Evolutionary conservation across 768 basidiomycete species (phyloP).

Genomic region (Kwoniella botswanensis): DNA sequence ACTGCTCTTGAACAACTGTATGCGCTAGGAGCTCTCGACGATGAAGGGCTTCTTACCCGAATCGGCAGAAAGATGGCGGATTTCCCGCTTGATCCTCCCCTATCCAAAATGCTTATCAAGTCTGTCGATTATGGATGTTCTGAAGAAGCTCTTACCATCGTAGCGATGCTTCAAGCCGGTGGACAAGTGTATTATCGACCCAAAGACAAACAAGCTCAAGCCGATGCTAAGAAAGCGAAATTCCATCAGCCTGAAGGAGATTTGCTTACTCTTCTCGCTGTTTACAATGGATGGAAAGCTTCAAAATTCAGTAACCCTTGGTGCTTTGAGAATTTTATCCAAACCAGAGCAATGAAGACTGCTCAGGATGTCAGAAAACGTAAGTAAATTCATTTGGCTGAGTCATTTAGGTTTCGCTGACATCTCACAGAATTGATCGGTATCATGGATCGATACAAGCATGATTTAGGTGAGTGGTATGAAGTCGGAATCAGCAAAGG

Average conservation of each 20-base stretch:
- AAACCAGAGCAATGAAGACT: slow-evolving; percentile 93
- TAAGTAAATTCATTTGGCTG: slow-evolving; percentile 16
- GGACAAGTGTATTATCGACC: slow-evolving; percentile 92
- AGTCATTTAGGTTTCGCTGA: slow-evolving; percentile 5
- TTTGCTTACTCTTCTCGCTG: slow-evolving; percentile 69
- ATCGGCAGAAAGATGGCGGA: slow-evolving; percentile 99
- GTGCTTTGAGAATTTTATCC: slow-evolving; percentile 99
- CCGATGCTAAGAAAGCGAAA: slow-evolving; percentile 99
- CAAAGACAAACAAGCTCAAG: slow-evolving; percentile 99
- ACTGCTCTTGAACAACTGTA: slow-evolving; percentile 93
- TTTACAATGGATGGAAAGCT: slow-evolving; percentile 98
- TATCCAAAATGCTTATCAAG: slow-evolving; percentile 97
- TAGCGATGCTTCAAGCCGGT: slow-evolving; percentile 96
- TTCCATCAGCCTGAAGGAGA: slow-evolving; percentile 98
- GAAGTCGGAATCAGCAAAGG: background rate
- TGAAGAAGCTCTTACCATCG: slow-evolving; percentile 94
- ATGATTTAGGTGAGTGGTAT: slow-evolving; percentile 68
- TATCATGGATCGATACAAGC: slow-evolving; percentile 99
- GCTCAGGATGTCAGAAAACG: slow-evolving; percentile 97
- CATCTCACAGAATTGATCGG: slow-evolving; percentile 71
- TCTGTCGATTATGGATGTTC: slow-evolving; percentile 97
- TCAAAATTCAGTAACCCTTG: slow-evolving; percentile 97
- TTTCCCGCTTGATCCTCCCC: slow-evolving; percentile 95
- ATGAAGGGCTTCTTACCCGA: slow-evolving; percentile 92
- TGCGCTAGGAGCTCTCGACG: slow-evolving; percentile 92